A percentile compares a stretch with the other conserved stretches of the same genome.
Conservation (phyloP, 2,329 filamentous ascomycete genomes). For the Cercospora sp. region DNA sequence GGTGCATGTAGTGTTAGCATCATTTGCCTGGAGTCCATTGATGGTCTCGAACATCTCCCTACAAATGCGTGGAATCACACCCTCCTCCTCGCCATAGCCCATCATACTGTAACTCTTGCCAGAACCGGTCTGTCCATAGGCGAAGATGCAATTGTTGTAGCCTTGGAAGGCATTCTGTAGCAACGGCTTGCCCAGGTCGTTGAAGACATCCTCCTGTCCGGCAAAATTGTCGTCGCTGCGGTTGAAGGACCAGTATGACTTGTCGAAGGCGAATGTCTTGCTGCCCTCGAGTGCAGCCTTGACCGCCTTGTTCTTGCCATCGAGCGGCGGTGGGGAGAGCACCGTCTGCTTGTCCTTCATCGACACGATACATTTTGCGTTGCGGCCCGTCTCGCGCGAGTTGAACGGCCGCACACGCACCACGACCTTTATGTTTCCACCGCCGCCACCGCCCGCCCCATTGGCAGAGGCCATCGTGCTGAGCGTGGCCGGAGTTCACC, state of each 20-base stretch:
- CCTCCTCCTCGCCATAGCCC: slow-evolving; percentile 94
- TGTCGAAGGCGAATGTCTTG: slow-evolving; percentile 94
- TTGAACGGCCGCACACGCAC: slow-evolving; percentile 96
- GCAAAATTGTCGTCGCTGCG: slow-evolving; percentile 79
- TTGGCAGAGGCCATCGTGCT: slow-evolving; percentile 31
- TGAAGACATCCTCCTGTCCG: slow-evolving; percentile 84
- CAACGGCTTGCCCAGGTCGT: slow-evolving; percentile 83
- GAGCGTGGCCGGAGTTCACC: slow-evolving; percentile 9
- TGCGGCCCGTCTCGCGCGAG: slow-evolving; percentile 76
- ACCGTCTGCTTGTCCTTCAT: slow-evolving; percentile 95
- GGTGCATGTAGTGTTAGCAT: slow-evolving; percentile 80
- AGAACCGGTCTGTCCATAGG: slow-evolving; percentile 96
- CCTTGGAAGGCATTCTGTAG: slow-evolving; percentile 97
- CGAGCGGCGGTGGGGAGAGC: slow-evolving; percentile 69
- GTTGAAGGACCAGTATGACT: slow-evolving; percentile 97
- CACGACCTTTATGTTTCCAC: slow-evolving; percentile 93
- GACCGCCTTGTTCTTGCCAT: slow-evolving; percentile 62
- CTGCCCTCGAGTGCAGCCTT: slow-evolving; percentile 65
- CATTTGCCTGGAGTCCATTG: slow-evolving; percentile 62
- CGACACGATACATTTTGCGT: slow-evolving; percentile 93
- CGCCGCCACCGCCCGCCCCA: slow-evolving; percentile 50
- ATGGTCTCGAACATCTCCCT: slow-evolving; percentile 97
- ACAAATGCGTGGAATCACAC: slow-evolving; percentile 95
- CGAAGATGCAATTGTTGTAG: slow-evolving; percentile 99
- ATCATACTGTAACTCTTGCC: slow-evolving; percentile 99